Percentiles rank a stretch among this genome's conserved stretches.
Evolutionary conservation across 208 protist species (phyloP).

Genomic region (Kentomonas sorsogonicus): DNA sequence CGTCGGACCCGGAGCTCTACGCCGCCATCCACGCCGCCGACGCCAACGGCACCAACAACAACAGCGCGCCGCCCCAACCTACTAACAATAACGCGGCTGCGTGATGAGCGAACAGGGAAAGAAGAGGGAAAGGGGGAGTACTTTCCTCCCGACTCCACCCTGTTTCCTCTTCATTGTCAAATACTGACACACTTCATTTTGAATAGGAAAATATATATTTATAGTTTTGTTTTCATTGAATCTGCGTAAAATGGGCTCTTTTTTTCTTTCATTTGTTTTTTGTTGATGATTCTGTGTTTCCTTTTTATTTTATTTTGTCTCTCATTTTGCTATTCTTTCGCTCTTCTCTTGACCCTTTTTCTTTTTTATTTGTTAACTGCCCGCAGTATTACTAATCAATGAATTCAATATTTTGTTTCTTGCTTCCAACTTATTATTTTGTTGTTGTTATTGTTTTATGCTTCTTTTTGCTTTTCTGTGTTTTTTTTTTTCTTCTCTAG

Average conservation of each 20-base stretch:
- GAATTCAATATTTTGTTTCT: background rate
- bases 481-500: conserved; percentile 2
- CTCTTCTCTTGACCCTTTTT: background rate
- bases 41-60: conserved; percentile 52
- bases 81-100: conserved; percentile 3
- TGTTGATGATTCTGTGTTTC: background rate
- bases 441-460: conserved; percentile 6
- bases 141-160: background rate
- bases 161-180: conserved; percentile 8
- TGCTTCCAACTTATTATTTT: conserved; percentile 10
- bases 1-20: conserved; percentile 67
- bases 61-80: conserved; percentile 20
- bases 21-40: conserved; percentile 44
- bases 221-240: conserved; percentile 6
- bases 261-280: conserved; percentile 1
- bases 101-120: background rate
- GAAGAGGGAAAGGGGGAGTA: background rate
- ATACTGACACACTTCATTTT: background rate
- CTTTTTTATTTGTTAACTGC: background rate
- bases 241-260: background rate
- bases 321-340: conserved; percentile 4
- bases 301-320: conserved; percentile 9
- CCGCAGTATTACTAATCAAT: background rate
- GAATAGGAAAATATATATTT: background rate
- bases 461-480: background rate